Percentiles rank a stretch among this genome's conserved stretches.
These are phyloP conservation scores for Bipolaris gigantea DNA, from an alignment of 2,329 filamentous ascomycete genomes.

Conservation along the genomic window DNA sequence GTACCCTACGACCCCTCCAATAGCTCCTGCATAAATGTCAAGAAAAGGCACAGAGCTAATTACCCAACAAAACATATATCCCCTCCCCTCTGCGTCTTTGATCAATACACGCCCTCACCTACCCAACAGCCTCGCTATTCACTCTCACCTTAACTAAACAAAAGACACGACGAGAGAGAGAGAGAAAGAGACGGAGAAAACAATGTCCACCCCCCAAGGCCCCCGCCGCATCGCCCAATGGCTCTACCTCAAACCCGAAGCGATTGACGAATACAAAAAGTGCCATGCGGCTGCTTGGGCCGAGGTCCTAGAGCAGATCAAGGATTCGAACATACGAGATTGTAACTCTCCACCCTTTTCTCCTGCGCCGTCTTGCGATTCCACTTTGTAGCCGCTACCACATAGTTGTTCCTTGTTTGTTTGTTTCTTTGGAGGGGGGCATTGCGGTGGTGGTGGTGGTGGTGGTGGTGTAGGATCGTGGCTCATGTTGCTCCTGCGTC, in stretches of 20 bases:
- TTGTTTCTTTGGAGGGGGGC: too few relatives aligned
- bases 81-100: too few relatives aligned
- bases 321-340: constrained; percentile 72
- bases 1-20: not conserved
- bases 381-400: too few relatives aligned
- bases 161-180: not conserved
- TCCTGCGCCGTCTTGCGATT: too few relatives aligned
- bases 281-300: constrained; percentile 76
- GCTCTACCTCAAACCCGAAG: constrained; percentile 69
- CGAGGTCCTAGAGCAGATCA: constrained; percentile 74
- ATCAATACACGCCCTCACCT: too few relatives aligned
- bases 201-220: constrained; percentile 27
- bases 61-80: not conserved
- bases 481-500: too few relatives aligned
- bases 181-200: not conserved
- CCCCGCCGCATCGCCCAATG: constrained; percentile 67
- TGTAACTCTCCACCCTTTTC: too few relatives aligned
- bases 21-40: not conserved
- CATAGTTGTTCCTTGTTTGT: too few relatives aligned
- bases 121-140: too few relatives aligned
- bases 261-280: constrained; percentile 69
- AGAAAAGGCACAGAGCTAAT: not conserved
- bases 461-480: too few relatives aligned
- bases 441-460: too few relatives aligned
- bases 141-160: not conserved